phyloP scores from a whole-genome alignment of 1,139 yeast species.

The Scheffersomyces titani region DNA sequence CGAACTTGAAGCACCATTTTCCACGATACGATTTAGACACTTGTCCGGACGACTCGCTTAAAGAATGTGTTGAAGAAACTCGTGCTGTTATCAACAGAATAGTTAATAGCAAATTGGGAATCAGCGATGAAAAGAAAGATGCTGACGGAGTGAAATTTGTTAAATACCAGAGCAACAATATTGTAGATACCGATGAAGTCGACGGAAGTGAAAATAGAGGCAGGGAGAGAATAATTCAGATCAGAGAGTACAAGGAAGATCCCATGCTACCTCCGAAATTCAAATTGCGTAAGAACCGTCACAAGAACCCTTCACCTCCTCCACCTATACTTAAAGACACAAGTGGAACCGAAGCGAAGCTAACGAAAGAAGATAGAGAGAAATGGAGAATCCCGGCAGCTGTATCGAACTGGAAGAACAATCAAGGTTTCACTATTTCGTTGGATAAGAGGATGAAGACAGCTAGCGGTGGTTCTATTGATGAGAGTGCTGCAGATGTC shows the following conservation, averaged over 20 bases:
- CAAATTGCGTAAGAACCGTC: slow-evolving; percentile 73
- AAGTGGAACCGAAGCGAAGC: slow-evolving; percentile 28
- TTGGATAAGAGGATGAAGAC: slow-evolving; percentile 75
- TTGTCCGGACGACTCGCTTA: slow-evolving; percentile 31
- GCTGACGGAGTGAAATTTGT: slow-evolving; percentile 18
- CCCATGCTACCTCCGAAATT: slow-evolving; percentile 87
- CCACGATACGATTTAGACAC: slow-evolving; percentile 32
- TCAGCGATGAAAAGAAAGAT: slow-evolving; percentile 11
- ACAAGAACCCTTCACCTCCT: slow-evolving; percentile 64
- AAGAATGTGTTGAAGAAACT: slow-evolving; percentile 31
- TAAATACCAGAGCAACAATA: slow-evolving; percentile 20
- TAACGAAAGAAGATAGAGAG: slow-evolving; percentile 76
- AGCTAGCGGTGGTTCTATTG: slow-evolving; percentile 43
- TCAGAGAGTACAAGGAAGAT: slow-evolving; percentile 55
- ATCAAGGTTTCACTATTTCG: slow-evolving; percentile 84
- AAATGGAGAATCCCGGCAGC: slow-evolving; percentile 92
- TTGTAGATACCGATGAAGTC: slow-evolving; percentile 2
- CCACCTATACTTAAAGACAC: slow-evolving; percentile 46
- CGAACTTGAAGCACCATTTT: slow-evolving; percentile 42
- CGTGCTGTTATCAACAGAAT: slow-evolving; percentile 23
- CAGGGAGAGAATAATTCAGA: slow-evolving; percentile 27
- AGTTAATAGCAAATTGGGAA: slow-evolving; percentile 19
- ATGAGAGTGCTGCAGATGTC: slow-evolving; percentile 30
- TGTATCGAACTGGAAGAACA: slow-evolving; percentile 94
- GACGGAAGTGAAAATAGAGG: slow-evolving; percentile 11